phyloP scores from a whole-genome alignment of 2,329 filamentous ascomycete genomes.

The Epichloe glyceriae region DNA sequence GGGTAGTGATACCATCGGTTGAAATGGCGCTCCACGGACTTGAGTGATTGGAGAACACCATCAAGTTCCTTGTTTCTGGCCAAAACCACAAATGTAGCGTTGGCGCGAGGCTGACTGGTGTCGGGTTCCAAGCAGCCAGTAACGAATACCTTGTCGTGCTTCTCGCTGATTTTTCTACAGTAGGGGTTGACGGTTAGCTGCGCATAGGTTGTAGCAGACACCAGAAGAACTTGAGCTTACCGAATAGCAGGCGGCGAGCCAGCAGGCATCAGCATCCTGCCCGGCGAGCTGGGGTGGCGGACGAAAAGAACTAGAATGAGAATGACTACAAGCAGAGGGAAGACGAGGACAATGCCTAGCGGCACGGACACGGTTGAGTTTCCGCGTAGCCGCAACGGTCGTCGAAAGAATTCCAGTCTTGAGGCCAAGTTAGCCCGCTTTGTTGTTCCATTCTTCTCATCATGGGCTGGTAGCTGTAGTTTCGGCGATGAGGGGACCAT shows the following conservation, averaged over 20 bases:
- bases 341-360: slow-evolving; percentile 81
- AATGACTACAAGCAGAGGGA: slow-evolving; percentile 81
- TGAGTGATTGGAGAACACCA: slow-evolving; percentile 90
- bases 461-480: slow-evolving; percentile 33
- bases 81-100: slow-evolving; percentile 90
- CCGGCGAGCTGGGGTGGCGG: slow-evolving; percentile 71
- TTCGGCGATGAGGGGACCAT: slow-evolving; percentile 30
- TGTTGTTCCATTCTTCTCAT: slow-evolving; percentile 32
- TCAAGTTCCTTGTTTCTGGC: slow-evolving; percentile 94
- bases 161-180: slow-evolving; percentile 87
- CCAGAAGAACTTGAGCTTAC: slow-evolving; percentile 29
- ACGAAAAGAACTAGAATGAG: slow-evolving; percentile 84
- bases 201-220: not conserved
- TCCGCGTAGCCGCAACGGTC: slow-evolving; percentile 76
- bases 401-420: slow-evolving; percentile 66
- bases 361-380: slow-evolving; percentile 91
- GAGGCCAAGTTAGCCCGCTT: slow-evolving; percentile 29
- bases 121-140: slow-evolving; percentile 78
- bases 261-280: slow-evolving; percentile 73
- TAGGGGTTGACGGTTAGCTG: not conserved
- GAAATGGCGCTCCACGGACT: slow-evolving; percentile 97
- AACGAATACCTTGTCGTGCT: slow-evolving; percentile 92
- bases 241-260: slow-evolving; percentile 81
- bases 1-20: slow-evolving; percentile 98
- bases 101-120: slow-evolving; percentile 67